Evolutionary conservation across 169 alveolate genomes (phyloP).

Genomic region (Plasmodium reichenowi): DNA sequence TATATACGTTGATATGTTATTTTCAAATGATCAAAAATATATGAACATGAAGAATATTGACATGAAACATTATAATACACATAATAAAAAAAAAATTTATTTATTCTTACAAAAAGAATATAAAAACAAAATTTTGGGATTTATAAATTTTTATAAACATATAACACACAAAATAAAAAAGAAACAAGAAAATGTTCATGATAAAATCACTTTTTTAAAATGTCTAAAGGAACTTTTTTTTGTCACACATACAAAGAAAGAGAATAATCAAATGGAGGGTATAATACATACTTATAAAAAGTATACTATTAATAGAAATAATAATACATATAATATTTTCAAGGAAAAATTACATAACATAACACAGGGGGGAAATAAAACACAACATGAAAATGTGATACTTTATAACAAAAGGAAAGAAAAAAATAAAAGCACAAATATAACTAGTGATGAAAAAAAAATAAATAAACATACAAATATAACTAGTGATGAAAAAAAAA

Average conservation of each 20-base stretch:
- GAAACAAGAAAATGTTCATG: not conserved
- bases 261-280: too few relatives aligned
- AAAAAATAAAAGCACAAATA: not conserved
- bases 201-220: too few relatives aligned
- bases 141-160: constrained; percentile 36
- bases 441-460: not conserved
- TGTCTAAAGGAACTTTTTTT: too few relatives aligned
- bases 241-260: too few relatives aligned
- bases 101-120: constrained; percentile 27
- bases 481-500: not conserved
- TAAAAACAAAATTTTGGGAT: constrained; percentile 26
- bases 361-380: too few relatives aligned
- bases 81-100: constrained; percentile 5
- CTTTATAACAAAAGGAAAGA: not conserved
- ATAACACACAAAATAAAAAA: constrained; percentile 37
- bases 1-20: constrained; percentile 56
- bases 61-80: not conserved
- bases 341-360: too few relatives aligned
- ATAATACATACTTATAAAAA: too few relatives aligned
- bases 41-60: constrained; percentile 3
- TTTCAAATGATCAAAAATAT: constrained; percentile 5
- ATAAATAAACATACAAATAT: not conserved
- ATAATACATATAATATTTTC: too few relatives aligned
- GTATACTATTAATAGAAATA: too few relatives aligned
- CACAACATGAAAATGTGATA: too few relatives aligned